Base-by-base conservation (phyloP, 2,329 filamentous ascomycete genomes). In the Magnaporthiopsis rhizophila region DNA sequence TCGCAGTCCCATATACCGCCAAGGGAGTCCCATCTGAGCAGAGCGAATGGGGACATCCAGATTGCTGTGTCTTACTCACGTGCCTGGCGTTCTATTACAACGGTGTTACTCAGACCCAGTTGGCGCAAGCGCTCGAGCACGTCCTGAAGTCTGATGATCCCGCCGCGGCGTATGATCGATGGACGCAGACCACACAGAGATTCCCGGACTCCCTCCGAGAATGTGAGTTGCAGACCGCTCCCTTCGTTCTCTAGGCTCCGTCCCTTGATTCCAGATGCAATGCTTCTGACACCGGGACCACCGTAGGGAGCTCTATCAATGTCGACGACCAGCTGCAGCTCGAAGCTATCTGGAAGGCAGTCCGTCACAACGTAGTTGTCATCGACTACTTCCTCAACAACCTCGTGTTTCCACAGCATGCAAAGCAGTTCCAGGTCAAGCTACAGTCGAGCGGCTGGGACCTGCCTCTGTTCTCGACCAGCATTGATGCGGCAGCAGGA, bases 401-500 rank as follows among this genome's bases (percentile, higher is more conserved):
- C 1, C 84, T 88, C 64, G 86, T 90, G 0, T 91, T 91, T 63
- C 86, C 88, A 0, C 74, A 74, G 0, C 82, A 90, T 65, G 86
- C 86, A 0, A 88, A 86, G 59, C 83, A 89, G 62, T 91, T 90
- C 66, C 76, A 77, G 0, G 71, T 81, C 12, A 90, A 90, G 66
- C 72, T 91, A 0, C 83, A 87, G 45, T 81, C 85, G 0, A 89
- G 85, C 0, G 86, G 85, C 0, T 91, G 88, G 88, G 88, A 91
- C 67, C 75, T 91, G 1, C 85, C 86, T 0, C 70, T 86, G 0
- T 78, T 77, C 32, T 69, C 73, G 0, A 65, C 67, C 6, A 66
- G 70, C 1, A 53, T 66, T 64, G 30, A 64, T 64, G 1, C 59
- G 53, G 1, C 64, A 59, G 0, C 32, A 59, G 7, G 58, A 24